Evolutionary conservation across 352 stramenopile species (phyloP).

Genomic region (Phytophthora pluvialis): DNA sequence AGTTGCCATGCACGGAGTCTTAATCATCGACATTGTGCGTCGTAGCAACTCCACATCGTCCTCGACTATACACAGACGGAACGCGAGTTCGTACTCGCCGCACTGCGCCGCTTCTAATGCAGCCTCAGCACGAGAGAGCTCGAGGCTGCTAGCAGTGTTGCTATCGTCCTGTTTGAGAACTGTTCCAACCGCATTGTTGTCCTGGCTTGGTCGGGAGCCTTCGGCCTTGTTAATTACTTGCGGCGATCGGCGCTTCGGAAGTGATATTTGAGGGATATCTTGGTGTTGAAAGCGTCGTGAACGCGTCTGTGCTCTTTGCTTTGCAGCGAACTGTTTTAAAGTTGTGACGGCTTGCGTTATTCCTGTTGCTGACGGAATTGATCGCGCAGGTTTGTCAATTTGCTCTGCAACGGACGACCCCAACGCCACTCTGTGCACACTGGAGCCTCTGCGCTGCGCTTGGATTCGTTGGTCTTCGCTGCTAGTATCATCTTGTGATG

Average conservation of each 20-base stretch:
- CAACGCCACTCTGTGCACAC: neutral
- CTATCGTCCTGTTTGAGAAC: slow-evolving; percentile 8
- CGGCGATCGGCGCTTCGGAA: slow-evolving; percentile 13
- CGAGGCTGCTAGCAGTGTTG: neutral
- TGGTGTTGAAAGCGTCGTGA: slow-evolving; percentile 10
- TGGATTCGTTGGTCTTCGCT: neutral
- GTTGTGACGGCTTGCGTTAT: slow-evolving; percentile 15
- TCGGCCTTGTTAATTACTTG: neutral
- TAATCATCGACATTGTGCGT: slow-evolving; percentile 40
- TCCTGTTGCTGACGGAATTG: slow-evolving; percentile 3
- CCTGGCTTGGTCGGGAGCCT: neutral
- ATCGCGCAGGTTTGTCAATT: neutral
- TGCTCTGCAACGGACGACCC: neutral
- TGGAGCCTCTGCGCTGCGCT: neutral
- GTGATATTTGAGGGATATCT: slow-evolving; percentile 26
- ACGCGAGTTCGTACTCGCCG: slow-evolving; percentile 53
- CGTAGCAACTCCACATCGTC: slow-evolving; percentile 53
- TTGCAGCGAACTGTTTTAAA: slow-evolving; percentile 42
- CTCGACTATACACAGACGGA: slow-evolving; percentile 64
- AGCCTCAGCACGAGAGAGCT: slow-evolving; percentile 50
- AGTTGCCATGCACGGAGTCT: slow-evolving; percentile 37
- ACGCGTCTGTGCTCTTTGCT: slow-evolving; percentile 23
- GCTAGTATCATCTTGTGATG: slow-evolving; percentile 13
- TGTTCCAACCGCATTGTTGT: slow-evolving; percentile 11
- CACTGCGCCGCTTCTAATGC: slow-evolving; percentile 46